A percentile compares a stretch with the other conserved stretches of the same genome.
phyloP scores from a whole-genome alignment of 805 yeast genomes.

The Wickerhamomyces silvicola region DNA sequence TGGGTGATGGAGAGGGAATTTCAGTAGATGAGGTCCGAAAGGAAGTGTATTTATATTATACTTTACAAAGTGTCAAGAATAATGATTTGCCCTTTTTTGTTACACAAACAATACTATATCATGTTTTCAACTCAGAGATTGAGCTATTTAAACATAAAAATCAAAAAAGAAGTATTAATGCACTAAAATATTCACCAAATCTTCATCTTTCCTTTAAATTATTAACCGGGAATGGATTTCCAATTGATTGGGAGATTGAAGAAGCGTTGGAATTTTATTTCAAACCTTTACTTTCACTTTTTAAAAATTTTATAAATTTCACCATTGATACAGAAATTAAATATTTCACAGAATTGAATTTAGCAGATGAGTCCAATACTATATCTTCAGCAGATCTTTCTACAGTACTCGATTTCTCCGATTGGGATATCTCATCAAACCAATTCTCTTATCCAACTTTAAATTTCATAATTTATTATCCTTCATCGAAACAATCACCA shows the following conservation, averaged over 20 bases:
- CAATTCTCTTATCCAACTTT: conserved; percentile 58
- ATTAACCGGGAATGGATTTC: conserved; percentile 60
- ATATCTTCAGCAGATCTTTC: conserved; percentile 53
- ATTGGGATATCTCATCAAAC: conserved; percentile 62
- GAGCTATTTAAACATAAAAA: conserved; percentile 18
- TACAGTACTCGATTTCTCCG: conserved; percentile 77
- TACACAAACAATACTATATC: conserved; percentile 44
- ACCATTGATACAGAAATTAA: conserved; percentile 75
- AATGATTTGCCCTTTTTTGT: conserved; percentile 61
- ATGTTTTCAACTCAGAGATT: conserved; percentile 38
- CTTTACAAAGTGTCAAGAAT: conserved; percentile 37
- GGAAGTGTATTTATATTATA: conserved; percentile 35
- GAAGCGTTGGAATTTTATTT: conserved; percentile 43
- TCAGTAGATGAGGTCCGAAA: conserved; percentile 35
- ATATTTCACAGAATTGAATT: conserved; percentile 40
- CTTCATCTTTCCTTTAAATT: conserved; percentile 75
- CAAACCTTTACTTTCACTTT: conserved; percentile 44
- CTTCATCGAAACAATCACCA: conserved; percentile 42
- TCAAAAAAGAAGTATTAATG: conserved; percentile 19
- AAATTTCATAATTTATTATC: conserved; percentile 66
- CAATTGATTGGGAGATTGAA: conserved; percentile 71
- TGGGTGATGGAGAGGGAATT: conserved; percentile 37
- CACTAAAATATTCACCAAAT: conserved; percentile 42
- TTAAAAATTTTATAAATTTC: conserved; percentile 58
- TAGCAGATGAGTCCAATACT: conserved; percentile 20